These are phyloP conservation scores for Scalesia atractyloides DNA, from an alignment of 129 eudicot species.

Conservation along the genomic window DNA sequence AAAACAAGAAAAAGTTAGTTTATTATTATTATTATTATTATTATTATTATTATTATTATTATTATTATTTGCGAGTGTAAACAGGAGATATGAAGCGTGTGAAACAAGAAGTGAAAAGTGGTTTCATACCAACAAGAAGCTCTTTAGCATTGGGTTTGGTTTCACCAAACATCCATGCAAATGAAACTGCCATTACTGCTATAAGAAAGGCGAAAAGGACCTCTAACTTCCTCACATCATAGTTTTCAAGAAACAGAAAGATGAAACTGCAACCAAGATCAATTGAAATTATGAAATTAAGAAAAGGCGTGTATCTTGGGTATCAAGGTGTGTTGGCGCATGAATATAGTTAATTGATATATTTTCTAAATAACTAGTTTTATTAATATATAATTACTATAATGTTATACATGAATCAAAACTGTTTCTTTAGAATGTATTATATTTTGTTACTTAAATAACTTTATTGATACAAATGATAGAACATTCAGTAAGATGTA, in stretches of 20 bases:
- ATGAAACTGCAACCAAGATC: conserved; percentile 63
- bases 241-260: conserved; percentile 87
- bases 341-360: no score
- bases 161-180: conserved; percentile 97
- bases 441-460: no score
- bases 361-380: no score
- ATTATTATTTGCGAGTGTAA: background rate
- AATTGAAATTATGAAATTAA: background rate
- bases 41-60: no score
- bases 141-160: conserved; percentile 83
- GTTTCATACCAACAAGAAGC: conserved; percentile 67
- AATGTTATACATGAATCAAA: no score
- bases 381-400: no score
- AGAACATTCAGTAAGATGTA: no score
- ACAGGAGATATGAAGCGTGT: background rate
- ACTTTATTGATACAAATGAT: no score
- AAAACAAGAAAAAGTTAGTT: conserved; percentile 10
- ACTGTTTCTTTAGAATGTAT: no score
- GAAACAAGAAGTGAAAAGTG: background rate
- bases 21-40: no score
- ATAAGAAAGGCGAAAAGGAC: conserved; percentile 93
- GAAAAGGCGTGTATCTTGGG: background rate
- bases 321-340: no score
- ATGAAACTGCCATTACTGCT: conserved; percentile 85
- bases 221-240: conserved; percentile 89